Evolutionary conservation across 2,329 filamentous ascomycete genomes (phyloP).

Genomic region (Trichothecium roseum): DNA sequence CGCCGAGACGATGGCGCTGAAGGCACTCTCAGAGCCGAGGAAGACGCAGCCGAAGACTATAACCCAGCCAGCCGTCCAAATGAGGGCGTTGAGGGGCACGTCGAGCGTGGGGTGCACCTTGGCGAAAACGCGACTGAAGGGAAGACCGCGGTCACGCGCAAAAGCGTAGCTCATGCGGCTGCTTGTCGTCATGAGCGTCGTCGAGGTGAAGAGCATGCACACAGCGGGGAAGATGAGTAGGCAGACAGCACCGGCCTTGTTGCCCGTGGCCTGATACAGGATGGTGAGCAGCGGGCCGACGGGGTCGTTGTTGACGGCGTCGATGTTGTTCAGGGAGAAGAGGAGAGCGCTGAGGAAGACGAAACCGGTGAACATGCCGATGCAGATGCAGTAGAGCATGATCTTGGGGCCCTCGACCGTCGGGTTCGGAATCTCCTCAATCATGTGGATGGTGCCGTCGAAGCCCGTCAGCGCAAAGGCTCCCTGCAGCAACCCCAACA

Average conservation of each 20-base stretch:
- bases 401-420: constrained; percentile 19
- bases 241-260: constrained; percentile 49
- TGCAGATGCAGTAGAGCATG: constrained; percentile 37
- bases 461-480: constrained; percentile 26
- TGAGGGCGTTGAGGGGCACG: constrained; percentile 56
- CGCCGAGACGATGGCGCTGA: constrained; percentile 61
- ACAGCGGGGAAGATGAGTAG: constrained; percentile 57
- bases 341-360: constrained; percentile 53
- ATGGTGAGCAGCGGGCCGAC: constrained; percentile 53
- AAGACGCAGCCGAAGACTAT: constrained; percentile 62
- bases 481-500: constrained; percentile 32
- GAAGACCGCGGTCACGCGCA: constrained; percentile 53
- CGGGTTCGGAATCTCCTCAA: constrained; percentile 32
- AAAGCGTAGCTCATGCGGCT: constrained; percentile 60
- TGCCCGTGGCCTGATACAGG: constrained; percentile 51
- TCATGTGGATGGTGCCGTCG: constrained; percentile 33
- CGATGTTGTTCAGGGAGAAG: constrained; percentile 50
- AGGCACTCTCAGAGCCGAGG: constrained; percentile 54
- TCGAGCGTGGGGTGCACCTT: constrained; percentile 49
- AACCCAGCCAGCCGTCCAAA: constrained; percentile 49
- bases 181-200: constrained; percentile 54
- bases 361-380: constrained; percentile 52
- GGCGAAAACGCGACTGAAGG: constrained; percentile 48
- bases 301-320: constrained; percentile 41
- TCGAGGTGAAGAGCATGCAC: constrained; percentile 54